Base-by-base conservation (phyloP, 257 asterid species). In the Solanum infundibuliforme region DNA sequence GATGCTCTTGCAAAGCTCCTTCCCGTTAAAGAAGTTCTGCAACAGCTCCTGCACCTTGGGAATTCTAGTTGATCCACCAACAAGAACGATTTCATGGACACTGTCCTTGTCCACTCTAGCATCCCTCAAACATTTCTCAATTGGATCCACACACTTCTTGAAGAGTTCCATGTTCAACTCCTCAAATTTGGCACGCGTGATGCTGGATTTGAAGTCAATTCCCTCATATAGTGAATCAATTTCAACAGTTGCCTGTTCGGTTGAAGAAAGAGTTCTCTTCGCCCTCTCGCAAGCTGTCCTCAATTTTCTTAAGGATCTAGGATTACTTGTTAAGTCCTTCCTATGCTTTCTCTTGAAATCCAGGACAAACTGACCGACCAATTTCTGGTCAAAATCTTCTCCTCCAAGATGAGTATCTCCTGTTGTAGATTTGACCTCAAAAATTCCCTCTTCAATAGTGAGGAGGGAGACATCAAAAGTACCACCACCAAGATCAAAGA, bases 351-450 rank as follows among this genome's bases (percentile, higher is more conserved):
- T 85, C 83, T 85, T 85, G 55, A 85, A 85, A 36, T 85, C 69
- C 46, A 38, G 46, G 21, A 85, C 87, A 31, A 84, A 65, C 36
- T 65, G 87, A 41, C 29, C 21, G 12, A 84, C 77, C 60, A 84
- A 60, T 35, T 27, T 84, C 36, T 38, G 27, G 76, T 84, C 87
- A 31, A 84, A 84, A 84, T 84, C 79, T 35, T 84, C 76, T 16
- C 87, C 87, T 16, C 87, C 87, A 38, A 84, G 76, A 84, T 87
- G 89, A 20, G 87, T 83, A 25, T 88, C 87, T 2, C 87, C 87
- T 1, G 89, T 84, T 23, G 87, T 88, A 58, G 89, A 83, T 48
- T 73, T 88, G 34, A 88, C 89, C 82, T 68, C 87, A 23, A 85
- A 68, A 3, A 29, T 69, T 20, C 69, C 69, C 34, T 85, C 69